Base-by-base conservation (phyloP, 2,329 filamentous ascomycete genomes). In the Cladosporium velox region DNA sequence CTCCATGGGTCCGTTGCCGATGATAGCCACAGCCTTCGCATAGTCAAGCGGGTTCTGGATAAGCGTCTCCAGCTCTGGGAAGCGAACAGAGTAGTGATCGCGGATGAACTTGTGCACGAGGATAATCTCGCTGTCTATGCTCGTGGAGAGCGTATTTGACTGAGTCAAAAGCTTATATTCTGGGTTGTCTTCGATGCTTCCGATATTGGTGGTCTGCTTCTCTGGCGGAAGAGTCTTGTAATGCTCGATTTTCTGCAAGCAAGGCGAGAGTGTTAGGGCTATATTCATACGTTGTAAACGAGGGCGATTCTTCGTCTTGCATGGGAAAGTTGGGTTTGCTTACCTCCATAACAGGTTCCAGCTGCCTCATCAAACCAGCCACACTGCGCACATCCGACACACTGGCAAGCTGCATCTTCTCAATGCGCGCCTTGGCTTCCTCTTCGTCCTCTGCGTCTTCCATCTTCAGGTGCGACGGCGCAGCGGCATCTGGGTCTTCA, bases 91-190 rank as follows among this genome's bases (percentile, higher is more conserved):
- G 81, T 99, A 99, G 79, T 97, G 92, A 74, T 99, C 95, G 74
- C 94, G 88, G 67, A 97, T 92, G 78, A 92, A 96, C 80, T 99
- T 99, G 84, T 99, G 95, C 26, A 98, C 91, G 8, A 95, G 86
- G 38, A 91, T 91, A 55, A 98, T 91, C 78, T 98, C 94, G 75
- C 91, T 92, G 72, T 97, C 93, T 71, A 98, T 97, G 69, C 91
- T 90, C 6, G 94, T 96, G 0, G 95, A 96, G 8, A 96, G 85
- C 28, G 90, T 91, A 76, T 97, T 97, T 18, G 93, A 93, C 76
- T 95, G 89, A 38, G 92, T 96, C 66, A 97, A 81, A 41, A 97
- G 87, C 77, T 92, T 88, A 79, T 96, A 97, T 77, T 96, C 93
- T 61, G 92, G 92, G 73, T 96, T 93, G 75, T 96, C 92, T 79